phyloP scores from a whole-genome alignment of 2,329 filamentous ascomycete species.

The Lasiodiplodia sp. region DNA sequence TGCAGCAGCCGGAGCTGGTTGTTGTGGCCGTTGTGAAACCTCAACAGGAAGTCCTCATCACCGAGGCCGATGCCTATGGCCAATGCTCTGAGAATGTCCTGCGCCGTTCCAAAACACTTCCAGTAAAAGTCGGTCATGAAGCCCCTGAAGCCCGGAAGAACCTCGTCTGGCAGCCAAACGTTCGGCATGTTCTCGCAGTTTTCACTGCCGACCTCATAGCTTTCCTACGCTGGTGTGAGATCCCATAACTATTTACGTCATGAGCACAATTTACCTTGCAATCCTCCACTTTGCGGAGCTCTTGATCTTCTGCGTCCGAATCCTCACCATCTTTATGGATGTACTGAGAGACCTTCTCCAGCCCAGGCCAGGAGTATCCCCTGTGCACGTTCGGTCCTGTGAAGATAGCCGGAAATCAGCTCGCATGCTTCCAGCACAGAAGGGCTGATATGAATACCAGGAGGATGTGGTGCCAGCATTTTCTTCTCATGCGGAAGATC shows the following conservation, averaged over 20 bases:
- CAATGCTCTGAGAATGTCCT: conserved; percentile 55
- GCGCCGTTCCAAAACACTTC: conserved; percentile 53
- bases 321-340: conserved; percentile 54
- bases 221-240: conserved; percentile 36
- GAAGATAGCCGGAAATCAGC: neutral
- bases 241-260: neutral
- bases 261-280: conserved; percentile 52
- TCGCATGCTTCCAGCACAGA: neutral
- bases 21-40: conserved; percentile 62
- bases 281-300: conserved; percentile 56
- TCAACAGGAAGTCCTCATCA: conserved; percentile 54
- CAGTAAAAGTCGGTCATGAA: conserved; percentile 61
- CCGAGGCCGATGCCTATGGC: conserved; percentile 57
- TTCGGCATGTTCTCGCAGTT: conserved; percentile 53
- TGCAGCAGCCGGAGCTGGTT: conserved; percentile 69
- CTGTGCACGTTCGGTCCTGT: conserved; percentile 55
- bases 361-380: conserved; percentile 63
- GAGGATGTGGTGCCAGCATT: conserved; percentile 58
- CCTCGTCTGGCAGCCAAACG: conserved; percentile 56
- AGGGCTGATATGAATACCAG: conserved; percentile 39
- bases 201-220: conserved; percentile 56
- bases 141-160: conserved; percentile 53
- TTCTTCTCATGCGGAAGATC: conserved; percentile 55
- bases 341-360: conserved; percentile 56
- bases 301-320: conserved; percentile 50